Conservation (phyloP, 2,329 filamentous ascomycete genomes). For the Amauroascus verrucosus region DNA sequence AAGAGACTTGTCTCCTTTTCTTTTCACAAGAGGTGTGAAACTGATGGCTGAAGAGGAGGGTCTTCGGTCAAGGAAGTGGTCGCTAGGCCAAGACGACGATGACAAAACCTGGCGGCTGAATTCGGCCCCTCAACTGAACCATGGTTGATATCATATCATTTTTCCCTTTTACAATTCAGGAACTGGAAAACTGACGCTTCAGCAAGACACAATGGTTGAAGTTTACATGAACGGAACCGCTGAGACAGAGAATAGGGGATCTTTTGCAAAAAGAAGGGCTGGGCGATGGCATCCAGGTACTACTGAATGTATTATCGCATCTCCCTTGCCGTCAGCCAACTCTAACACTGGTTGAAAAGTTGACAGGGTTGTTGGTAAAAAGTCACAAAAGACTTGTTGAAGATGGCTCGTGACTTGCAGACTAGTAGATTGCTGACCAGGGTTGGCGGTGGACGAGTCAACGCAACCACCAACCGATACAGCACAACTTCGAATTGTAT, state of each 20-base stretch:
- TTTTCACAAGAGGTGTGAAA: not conserved
- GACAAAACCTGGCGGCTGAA: not conserved
- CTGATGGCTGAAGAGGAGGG: not conserved
- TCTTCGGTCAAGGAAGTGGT: not conserved
- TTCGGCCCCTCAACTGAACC: not conserved
- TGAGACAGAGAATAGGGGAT: not conserved
- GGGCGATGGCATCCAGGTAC: not conserved
- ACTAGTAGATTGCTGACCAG: not conserved
- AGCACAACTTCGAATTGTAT: too few relatives aligned
- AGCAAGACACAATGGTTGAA: not conserved
- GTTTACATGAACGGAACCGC: not conserved
- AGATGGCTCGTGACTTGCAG: constrained; percentile 2
- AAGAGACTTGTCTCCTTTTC: not conserved
- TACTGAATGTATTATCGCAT: not conserved
- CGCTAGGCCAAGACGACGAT: not conserved
- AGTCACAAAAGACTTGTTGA: not conserved
- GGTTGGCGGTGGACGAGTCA: not conserved
- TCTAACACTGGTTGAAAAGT: not conserved
- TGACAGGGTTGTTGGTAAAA: not conserved
- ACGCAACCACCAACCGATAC: not conserved
- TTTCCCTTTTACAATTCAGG: not conserved
- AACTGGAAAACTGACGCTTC: not conserved
- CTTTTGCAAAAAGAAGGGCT: not conserved
- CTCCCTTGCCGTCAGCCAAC: not conserved
- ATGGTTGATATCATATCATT: not conserved